Base-by-base conservation (phyloP, 2,329 filamentous ascomycete genomes). In the Salinomyces thailandicus region DNA sequence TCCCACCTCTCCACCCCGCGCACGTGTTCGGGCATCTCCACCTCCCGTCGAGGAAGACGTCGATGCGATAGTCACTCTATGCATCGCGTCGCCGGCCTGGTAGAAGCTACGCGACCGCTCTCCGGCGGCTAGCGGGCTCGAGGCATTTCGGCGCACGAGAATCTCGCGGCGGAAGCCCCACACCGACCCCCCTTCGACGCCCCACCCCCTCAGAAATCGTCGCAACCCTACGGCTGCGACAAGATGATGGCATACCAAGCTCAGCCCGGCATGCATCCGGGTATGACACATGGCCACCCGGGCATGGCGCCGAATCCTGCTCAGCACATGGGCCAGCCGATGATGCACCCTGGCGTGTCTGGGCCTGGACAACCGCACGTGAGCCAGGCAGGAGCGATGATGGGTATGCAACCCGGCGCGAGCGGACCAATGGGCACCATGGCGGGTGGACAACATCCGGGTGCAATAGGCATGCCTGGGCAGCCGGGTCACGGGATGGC, bases 231-330 rank as follows among this genome's bases (percentile, higher is more conserved):
- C 29, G 24, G 34, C 14, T 20, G 36, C 42, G 50, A 46, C 58
- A 71, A 62, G 58, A 84, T 81, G 79, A 85, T 85, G 79, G 72
- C 73, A 54, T 82, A 77, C 54, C 77, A 79, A 60, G 79, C 71
- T 58, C 69, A 84, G 65, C 77, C 78, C 47, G 74, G 69, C 56
- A 81, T 85, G 75, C 80, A 77, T 58, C 78, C 79, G 45, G 79
- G 77, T 48, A 44, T 44, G 42, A 75, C 81, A 47, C 74, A 74
- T 45, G 73, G 70, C 35, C 75, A 78, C 49, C 73, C 73, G 43
- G 76, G 77, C 66, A 70, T 67, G 46, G 68, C 72, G 26, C 79
- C 81, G 35, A 81, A 79, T 50, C 37, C 37, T 18, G 79, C 74
- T 48, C 79, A 82, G 55, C 77, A 75, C 48, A 80, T 81, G 59